These are phyloP conservation scores for Lithocarpus polystachyus DNA, from an alignment of 306 rosid genomes.

Conservation along the genomic window DNA sequence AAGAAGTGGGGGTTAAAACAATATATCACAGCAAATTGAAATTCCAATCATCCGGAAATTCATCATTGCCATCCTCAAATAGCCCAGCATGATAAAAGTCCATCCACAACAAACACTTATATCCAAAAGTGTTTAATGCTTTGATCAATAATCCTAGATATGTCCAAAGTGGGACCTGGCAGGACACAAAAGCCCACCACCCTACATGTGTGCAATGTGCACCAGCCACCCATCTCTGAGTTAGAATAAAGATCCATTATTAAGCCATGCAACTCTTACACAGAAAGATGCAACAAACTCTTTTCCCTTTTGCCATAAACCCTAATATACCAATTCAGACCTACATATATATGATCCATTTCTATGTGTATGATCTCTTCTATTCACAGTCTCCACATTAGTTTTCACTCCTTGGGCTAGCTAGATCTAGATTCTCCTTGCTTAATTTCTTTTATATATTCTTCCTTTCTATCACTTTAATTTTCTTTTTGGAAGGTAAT, in stretches of 20 bases:
- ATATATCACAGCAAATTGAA: background rate
- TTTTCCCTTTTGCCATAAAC: conserved; percentile 46
- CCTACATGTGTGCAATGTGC: conserved; percentile 57
- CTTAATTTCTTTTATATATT: background rate
- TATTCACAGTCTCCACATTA: conserved; percentile 4
- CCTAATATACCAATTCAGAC: conserved; percentile 51
- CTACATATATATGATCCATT: conserved; percentile 22
- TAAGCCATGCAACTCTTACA: conserved; percentile 49
- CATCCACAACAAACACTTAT: background rate
- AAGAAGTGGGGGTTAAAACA: background rate
- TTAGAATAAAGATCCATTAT: conserved; percentile 30
- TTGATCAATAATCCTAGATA: background rate
- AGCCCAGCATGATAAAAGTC: background rate
- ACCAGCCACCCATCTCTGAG: conserved; percentile 18
- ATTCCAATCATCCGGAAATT: background rate
- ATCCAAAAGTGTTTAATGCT: background rate
- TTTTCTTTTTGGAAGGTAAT: background rate
- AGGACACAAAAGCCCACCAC: conserved; percentile 22
- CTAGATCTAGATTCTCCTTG: conserved; percentile 27
- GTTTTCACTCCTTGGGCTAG: conserved; percentile 12
- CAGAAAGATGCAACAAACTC: conserved; percentile 36
- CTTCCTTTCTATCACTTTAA: conserved; percentile 16
- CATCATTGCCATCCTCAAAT: background rate
- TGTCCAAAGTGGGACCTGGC: conserved; percentile 25
- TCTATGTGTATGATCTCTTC: conserved; percentile 6